phyloP scores from a whole-genome alignment of 73 alveolate species.

The Paraurostyla sp. region DNA sequence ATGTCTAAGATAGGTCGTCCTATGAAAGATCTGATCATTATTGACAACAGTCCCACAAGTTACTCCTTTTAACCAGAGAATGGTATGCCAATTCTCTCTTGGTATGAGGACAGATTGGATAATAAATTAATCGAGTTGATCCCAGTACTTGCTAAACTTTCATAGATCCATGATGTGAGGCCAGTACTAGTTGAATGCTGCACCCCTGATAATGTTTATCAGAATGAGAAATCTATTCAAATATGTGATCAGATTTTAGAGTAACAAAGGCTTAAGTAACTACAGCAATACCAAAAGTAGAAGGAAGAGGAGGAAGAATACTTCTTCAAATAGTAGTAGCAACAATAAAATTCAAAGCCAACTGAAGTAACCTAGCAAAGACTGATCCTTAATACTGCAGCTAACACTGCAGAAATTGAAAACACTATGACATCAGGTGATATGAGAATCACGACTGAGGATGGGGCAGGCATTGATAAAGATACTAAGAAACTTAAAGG shows the following conservation, averaged over 20 bases:
- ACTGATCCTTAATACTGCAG: neutral
- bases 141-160: slow-evolving; percentile 74
- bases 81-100: slow-evolving; percentile 78
- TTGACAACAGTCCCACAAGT: slow-evolving; percentile 76
- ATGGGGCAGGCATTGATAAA: slow-evolving; percentile 29
- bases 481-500: neutral
- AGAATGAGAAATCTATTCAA: slow-evolving; percentile 10
- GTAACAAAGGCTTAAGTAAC: no score
- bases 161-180: slow-evolving; percentile 81
- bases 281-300: no score
- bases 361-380: neutral
- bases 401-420: slow-evolving; percentile 7
- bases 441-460: slow-evolving; percentile 13
- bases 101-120: slow-evolving; percentile 76
- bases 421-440: neutral
- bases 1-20: slow-evolving; percentile 68
- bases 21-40: slow-evolving; percentile 66
- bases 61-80: slow-evolving; percentile 76
- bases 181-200: slow-evolving; percentile 50
- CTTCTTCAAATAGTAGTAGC: neutral
- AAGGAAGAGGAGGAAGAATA: neutral
- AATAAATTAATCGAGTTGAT: slow-evolving; percentile 71
- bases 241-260: neutral
- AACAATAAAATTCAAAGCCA: neutral
- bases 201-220: slow-evolving; percentile 16